A percentile compares a stretch with the other conserved stretches of the same genome.
Evolutionary conservation across 306 rosid species (phyloP).

Genomic region (Cucurbita ficifolia): DNA sequence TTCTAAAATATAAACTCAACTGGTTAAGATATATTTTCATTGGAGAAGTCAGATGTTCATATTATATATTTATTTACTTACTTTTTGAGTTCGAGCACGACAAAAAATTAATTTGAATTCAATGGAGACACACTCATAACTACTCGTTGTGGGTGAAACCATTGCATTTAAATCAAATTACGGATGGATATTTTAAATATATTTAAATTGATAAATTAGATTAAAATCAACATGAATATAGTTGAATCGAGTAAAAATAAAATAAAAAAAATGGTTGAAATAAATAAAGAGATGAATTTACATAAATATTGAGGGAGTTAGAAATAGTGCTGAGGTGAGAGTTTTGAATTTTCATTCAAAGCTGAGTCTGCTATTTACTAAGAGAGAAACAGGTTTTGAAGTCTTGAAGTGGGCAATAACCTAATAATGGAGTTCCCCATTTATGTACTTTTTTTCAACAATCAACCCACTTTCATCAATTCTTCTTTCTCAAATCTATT

Average conservation of each 20-base stretch:
- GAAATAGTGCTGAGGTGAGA: slow-evolving; percentile 1
- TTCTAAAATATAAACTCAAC: no score
- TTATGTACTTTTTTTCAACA: slow-evolving; percentile 1
- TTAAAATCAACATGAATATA: no score
- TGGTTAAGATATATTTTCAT: no score
- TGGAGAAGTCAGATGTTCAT: no score
- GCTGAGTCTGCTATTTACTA: slow-evolving; percentile 4
- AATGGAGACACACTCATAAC: neutral
- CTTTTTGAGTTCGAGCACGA: neutral
- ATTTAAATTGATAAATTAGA: neutral
- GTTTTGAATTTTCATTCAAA: slow-evolving; percentile 6
- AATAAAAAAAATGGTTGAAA: neutral
- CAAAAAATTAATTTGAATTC: neutral
- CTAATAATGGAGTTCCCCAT: neutral
- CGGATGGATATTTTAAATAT: neutral
- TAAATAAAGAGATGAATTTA: neutral
- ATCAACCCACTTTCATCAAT: neutral
- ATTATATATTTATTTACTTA: no score
- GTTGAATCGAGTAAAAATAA: no score
- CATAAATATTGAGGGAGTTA: neutral
- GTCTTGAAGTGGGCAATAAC: neutral
- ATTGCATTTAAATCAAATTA: neutral
- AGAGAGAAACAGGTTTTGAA: neutral
- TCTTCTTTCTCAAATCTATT: neutral
- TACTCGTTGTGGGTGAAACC: neutral